These are phyloP conservation scores for Xerocomus brunneocitrinus DNA, from an alignment of 768 basidiomycete genomes.

Conservation along the genomic window DNA sequence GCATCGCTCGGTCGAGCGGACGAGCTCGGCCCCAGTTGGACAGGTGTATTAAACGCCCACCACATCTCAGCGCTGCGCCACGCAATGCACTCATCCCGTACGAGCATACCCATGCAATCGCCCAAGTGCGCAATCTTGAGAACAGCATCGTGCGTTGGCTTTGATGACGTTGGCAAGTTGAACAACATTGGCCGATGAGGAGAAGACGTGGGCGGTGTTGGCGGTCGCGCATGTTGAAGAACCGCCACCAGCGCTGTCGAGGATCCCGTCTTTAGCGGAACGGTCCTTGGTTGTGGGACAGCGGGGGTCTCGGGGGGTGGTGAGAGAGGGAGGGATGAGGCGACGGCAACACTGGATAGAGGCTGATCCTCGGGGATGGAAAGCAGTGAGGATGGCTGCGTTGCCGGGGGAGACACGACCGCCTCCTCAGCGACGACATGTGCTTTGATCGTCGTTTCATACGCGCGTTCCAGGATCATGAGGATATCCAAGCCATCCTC, in stretches of 20 bases:
- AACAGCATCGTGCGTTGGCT: slow-evolving; percentile 48
- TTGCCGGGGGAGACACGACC: neutral
- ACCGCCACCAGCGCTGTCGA: slow-evolving; percentile 67
- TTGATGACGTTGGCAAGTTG: slow-evolving; percentile 23
- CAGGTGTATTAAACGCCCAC: slow-evolving; percentile 73
- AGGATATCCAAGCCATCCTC: slow-evolving; percentile 68
- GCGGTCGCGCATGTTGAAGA: slow-evolving; percentile 41
- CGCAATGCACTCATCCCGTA: slow-evolving; percentile 70
- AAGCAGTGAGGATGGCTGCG: slow-evolving; percentile 12
- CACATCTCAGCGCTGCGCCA: slow-evolving; percentile 95
- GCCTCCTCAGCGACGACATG: slow-evolving; percentile 42
- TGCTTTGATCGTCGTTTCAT: slow-evolving; percentile 58
- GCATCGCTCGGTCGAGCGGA: slow-evolving; percentile 64
- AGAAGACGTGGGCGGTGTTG: slow-evolving; percentile 12
- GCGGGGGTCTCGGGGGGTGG: slow-evolving; percentile 15
- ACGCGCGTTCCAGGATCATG: slow-evolving; percentile 64
- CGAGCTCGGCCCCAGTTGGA: slow-evolving; percentile 58
- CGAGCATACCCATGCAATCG: slow-evolving; percentile 84
- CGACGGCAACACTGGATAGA: neutral
- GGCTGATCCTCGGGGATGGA: slow-evolving; percentile 23
- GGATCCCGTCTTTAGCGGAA: slow-evolving; percentile 54
- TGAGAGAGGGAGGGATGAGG: neutral
- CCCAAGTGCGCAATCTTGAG: slow-evolving; percentile 82
- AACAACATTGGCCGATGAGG: slow-evolving; percentile 17
- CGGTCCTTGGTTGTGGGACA: slow-evolving; percentile 17